Evolutionary conservation across 1,284 basidiomycete species (phyloP).

Genomic region (Boletellus deceptivus): DNA sequence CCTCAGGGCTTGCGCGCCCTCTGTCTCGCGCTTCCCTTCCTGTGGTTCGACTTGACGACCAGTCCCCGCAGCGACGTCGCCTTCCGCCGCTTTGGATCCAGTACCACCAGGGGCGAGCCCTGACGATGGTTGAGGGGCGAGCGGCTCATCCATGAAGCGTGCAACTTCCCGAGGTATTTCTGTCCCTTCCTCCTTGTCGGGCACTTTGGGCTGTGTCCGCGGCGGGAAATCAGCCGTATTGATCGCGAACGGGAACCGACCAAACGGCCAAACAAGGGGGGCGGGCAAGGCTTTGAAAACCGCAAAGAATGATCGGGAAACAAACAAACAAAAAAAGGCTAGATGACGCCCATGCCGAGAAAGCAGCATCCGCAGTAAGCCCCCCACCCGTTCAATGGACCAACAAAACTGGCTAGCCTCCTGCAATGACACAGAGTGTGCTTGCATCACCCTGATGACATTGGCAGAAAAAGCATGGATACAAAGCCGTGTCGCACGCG

Average conservation of each 20-base stretch:
- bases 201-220: constrained; percentile 3
- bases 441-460: too few species aligned
- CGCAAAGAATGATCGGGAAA: too few species aligned
- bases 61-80: not conserved
- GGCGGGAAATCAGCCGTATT: constrained; percentile 9
- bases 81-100: not conserved
- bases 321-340: too few species aligned
- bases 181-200: not conserved
- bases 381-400: too few species aligned
- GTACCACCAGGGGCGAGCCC: not conserved
- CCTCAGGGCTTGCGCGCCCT: not conserved
- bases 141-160: not conserved
- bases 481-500: too few species aligned
- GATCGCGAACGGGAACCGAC: not conserved
- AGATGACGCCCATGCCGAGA: too few species aligned
- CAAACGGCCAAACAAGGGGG: not conserved
- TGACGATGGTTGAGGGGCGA: not conserved
- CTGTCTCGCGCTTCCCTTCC: not conserved
- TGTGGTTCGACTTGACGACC: not conserved
- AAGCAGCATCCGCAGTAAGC: too few species aligned
- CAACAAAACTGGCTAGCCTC: too few species aligned
- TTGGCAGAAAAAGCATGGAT: too few species aligned
- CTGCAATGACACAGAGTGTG: too few species aligned
- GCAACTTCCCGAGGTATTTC: constrained; percentile 1
- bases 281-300: too few species aligned